phyloP scores from a whole-genome alignment of 2,329 filamentous ascomycete species.

The Penicillium aurantiogriseum region DNA sequence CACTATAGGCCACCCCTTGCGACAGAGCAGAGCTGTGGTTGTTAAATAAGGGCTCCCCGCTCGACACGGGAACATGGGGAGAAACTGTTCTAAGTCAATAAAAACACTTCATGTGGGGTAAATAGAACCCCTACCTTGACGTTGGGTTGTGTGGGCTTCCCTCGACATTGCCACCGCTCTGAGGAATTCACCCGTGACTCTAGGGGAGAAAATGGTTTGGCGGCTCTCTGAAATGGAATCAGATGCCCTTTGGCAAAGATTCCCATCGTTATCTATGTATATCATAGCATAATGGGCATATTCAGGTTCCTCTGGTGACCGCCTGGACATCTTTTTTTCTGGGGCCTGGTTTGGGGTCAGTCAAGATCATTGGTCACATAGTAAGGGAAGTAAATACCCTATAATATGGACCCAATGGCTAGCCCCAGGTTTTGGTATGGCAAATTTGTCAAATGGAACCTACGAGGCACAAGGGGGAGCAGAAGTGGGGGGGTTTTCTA shows the following conservation, averaged over 20 bases:
- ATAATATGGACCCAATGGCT: neutral
- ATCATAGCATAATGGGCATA: conserved; percentile 35
- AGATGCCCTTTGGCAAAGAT: conserved; percentile 32
- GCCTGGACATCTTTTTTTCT: conserved; percentile 22
- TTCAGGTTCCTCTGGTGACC: conserved; percentile 21
- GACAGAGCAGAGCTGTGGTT: conserved; percentile 1
- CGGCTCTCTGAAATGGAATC: conserved; percentile 30
- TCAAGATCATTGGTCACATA: neutral
- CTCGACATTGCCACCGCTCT: conserved; percentile 30
- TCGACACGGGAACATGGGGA: neutral
- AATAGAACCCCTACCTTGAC: conserved; percentile 19
- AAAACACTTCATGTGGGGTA: neutral
- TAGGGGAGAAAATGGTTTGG: conserved; percentile 29
- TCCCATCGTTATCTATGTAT: conserved; percentile 32
- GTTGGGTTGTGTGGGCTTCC: conserved; percentile 18
- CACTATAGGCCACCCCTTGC: conserved; percentile 1
- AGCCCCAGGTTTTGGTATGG: neutral
- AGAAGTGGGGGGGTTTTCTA: neutral
- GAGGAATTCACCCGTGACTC: conserved; percentile 31
- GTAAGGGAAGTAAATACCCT: neutral
- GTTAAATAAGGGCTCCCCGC: neutral
- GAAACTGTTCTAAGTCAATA: conserved; percentile 1
- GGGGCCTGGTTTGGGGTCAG: conserved; percentile 15
- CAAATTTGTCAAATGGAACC: neutral
- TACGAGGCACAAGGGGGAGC: neutral